Evolutionary conservation across 75 land plant species (phyloP).

Genomic region (Sequoia sempervirens): DNA sequence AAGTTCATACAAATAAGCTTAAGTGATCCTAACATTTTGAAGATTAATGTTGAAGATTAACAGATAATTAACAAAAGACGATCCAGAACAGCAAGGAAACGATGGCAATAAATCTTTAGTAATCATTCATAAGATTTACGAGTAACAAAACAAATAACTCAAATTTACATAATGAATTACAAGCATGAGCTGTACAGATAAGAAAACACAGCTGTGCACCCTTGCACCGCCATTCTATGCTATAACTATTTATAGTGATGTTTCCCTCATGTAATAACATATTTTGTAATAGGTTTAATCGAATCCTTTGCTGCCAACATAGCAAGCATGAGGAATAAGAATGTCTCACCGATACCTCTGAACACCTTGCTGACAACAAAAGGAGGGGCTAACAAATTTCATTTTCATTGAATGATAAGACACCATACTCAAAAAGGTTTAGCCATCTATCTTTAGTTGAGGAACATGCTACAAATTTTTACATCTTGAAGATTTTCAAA

Average conservation of each 20-base stretch:
- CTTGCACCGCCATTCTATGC: neutral
- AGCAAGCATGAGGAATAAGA: neutral
- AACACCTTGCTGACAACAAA: neutral
- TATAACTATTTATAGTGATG: neutral
- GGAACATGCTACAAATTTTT: slow-evolving; percentile 1
- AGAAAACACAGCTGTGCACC: neutral
- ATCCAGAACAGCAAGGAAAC: neutral
- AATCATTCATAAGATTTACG: neutral
- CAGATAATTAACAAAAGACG: too few relatives aligned
- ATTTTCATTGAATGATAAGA: neutral
- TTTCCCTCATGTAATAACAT: neutral
- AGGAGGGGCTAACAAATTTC: neutral
- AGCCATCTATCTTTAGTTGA: neutral
- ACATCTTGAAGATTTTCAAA: neutral
- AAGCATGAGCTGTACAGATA: neutral
- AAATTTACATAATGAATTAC: neutral
- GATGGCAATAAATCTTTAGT: neutral
- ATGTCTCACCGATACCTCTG: neutral
- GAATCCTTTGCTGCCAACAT: neutral
- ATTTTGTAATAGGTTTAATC: neutral
- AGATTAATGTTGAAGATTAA: neutral
- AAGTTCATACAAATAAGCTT: neutral
- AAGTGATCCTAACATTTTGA: neutral
- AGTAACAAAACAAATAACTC: neutral
- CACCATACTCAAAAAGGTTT: neutral